A percentile compares a stretch with the other conserved stretches of the same genome.
phyloP scores from a whole-genome alignment of 2,329 filamentous ascomycete species.

The Claviceps sp. region DNA sequence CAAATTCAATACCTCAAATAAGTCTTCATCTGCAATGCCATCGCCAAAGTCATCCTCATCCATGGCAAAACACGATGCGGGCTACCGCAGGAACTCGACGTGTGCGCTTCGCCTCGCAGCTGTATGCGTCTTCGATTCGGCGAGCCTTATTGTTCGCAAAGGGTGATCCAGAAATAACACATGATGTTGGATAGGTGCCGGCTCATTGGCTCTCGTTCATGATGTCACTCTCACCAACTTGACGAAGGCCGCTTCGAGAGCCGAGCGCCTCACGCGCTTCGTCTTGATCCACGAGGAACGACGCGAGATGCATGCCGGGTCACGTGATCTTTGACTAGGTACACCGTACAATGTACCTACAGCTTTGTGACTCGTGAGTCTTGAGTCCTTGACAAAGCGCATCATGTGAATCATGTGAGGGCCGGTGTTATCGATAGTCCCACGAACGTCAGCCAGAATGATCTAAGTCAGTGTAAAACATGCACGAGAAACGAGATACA shows the following conservation, averaged over 20 bases:
- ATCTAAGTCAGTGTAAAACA: too few species aligned
- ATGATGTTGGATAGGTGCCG: neutral
- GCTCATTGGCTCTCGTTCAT: neutral
- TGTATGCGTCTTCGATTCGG: neutral
- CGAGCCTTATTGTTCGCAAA: neutral
- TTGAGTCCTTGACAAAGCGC: too few species aligned
- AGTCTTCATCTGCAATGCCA: conserved; percentile 51
- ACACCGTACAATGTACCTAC: neutral
- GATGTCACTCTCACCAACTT: neutral
- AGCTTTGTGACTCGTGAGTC: too few species aligned
- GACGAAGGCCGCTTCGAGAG: neutral
- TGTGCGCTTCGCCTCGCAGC: neutral
- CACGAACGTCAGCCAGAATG: too few species aligned
- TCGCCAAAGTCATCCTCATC: conserved; percentile 51
- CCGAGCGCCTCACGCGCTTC: conserved; percentile 6
- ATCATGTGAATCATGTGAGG: too few species aligned
- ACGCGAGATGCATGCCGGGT: conserved; percentile 18
- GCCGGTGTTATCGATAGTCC: too few species aligned
- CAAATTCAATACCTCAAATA: conserved; percentile 47
- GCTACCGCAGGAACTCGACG: neutral
- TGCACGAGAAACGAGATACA: too few species aligned
- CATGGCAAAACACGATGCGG: conserved; percentile 22
- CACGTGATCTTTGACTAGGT: conserved; percentile 12
- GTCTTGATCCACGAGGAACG: neutral
- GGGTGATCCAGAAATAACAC: neutral